Percentiles rank a stretch among this genome's conserved stretches.
Evolutionary conservation across 306 rosid species (phyloP).

Genomic region (Astragalus membranaceus): DNA sequence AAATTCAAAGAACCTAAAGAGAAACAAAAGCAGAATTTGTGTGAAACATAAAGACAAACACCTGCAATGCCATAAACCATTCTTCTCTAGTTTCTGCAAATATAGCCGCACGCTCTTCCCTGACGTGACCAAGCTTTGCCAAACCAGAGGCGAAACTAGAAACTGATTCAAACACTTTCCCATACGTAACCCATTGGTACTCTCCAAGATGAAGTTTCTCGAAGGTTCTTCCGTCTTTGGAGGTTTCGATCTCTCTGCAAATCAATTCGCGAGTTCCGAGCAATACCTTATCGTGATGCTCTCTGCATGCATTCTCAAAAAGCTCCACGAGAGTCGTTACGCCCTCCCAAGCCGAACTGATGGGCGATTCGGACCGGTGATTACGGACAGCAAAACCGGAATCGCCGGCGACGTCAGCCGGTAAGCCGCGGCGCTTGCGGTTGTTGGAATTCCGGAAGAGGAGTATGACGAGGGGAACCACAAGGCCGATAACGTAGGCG

Average conservation of each 20-base stretch:
- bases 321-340: constrained; percentile 76
- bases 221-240: constrained; percentile 58
- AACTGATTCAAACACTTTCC: constrained; percentile 58
- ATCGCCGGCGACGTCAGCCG: constrained; percentile 60
- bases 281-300: constrained; percentile 35
- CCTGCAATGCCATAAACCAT: constrained; percentile 97
- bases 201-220: constrained; percentile 90
- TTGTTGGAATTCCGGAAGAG: constrained; percentile 42
- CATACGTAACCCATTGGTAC: constrained; percentile 72
- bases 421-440: constrained; percentile 57
- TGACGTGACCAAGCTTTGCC: constrained; percentile 53
- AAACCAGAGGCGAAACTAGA: constrained; percentile 73
- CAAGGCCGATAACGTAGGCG: constrained; percentile 48
- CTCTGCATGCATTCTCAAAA: constrained; percentile 61
- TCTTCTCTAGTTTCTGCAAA: constrained; percentile 88
- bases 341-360: constrained; percentile 69
- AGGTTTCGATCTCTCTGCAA: constrained; percentile 46
- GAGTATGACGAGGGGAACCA: constrained; percentile 58
- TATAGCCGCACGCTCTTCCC: constrained; percentile 76
- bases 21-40: not conserved
- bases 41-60: constrained; percentile 20
- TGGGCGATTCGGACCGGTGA: constrained; percentile 32
- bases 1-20: not conserved
- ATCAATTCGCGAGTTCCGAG: constrained; percentile 80
- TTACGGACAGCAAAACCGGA: constrained; percentile 60